A percentile compares a stretch with the other conserved stretches of the same genome.
phyloP scores from a whole-genome alignment of 345 rosid species.

The Eucalyptus curtisii region DNA sequence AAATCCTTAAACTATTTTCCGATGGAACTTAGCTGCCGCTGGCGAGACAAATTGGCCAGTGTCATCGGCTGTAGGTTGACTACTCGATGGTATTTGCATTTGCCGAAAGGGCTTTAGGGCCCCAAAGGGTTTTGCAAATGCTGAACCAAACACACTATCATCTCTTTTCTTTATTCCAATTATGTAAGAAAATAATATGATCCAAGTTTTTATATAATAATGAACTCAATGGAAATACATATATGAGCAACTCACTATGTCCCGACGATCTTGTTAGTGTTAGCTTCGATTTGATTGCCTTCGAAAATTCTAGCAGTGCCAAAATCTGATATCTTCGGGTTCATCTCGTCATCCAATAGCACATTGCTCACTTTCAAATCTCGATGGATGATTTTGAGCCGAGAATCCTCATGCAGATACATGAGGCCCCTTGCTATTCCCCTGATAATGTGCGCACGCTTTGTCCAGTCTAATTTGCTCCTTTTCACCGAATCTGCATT shows the following conservation, averaged over 20 bases:
- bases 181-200: background rate
- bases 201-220: background rate
- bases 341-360: slow-evolving; percentile 34
- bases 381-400: slow-evolving; percentile 37
- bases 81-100: background rate
- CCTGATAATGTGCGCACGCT: slow-evolving; percentile 15
- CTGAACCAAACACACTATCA: too few relatives aligned
- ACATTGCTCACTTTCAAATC: slow-evolving; percentile 43
- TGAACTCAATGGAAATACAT: background rate
- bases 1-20: too few relatives aligned
- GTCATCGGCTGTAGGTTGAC: too few relatives aligned
- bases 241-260: slow-evolving; percentile 22
- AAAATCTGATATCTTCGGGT: slow-evolving; percentile 44
- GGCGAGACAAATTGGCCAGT: background rate
- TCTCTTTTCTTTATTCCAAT: background rate
- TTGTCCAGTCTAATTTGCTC: slow-evolving; percentile 21
- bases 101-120: too few relatives aligned
- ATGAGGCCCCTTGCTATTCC: slow-evolving; percentile 38
- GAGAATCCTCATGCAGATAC: slow-evolving; percentile 44
- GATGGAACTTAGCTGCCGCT: fast-evolving
- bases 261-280: slow-evolving; percentile 38
- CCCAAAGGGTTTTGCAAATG: too few relatives aligned
- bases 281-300: background rate
- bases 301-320: slow-evolving; percentile 49
- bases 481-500: slow-evolving; percentile 16